A percentile compares a stretch with the other conserved stretches of the same genome.
phyloP scores from a whole-genome alignment of 2,329 filamentous ascomycete genomes.

The Colletotrichum sojae region DNA sequence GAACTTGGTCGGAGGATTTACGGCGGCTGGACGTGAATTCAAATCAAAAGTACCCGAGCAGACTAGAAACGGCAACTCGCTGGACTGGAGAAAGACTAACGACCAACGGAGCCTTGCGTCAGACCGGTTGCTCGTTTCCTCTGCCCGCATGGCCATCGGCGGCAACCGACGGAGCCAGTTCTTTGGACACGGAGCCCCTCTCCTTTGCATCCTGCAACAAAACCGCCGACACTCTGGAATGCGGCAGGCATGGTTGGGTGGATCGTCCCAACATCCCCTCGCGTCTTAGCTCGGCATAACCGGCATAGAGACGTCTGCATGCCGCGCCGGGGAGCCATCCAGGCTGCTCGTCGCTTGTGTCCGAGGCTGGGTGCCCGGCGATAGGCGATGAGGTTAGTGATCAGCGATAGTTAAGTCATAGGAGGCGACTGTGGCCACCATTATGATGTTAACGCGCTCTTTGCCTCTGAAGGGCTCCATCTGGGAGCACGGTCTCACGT shows the following conservation, averaged over 20 bases:
- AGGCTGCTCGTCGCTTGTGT: neutral
- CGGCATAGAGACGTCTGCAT: neutral
- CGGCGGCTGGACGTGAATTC: neutral
- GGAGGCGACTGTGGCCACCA: neutral
- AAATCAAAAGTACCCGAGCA: neutral
- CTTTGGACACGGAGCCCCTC: neutral
- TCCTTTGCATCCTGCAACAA: neutral
- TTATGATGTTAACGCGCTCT: too few relatives aligned
- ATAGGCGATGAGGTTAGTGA: neutral
- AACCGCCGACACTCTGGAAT: neutral
- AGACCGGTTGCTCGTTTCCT: neutral
- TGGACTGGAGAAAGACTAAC: neutral
- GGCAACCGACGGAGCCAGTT: neutral
- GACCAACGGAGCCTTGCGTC: neutral
- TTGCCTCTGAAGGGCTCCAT: too few relatives aligned
- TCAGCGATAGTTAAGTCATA: neutral
- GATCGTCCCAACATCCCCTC: neutral
- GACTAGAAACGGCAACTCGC: neutral
- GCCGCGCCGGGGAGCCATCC: neutral
- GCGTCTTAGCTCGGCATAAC: constrained; percentile 3
- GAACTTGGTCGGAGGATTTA: too few relatives aligned
- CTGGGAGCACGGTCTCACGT: too few relatives aligned
- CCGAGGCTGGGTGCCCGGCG: too few relatives aligned
- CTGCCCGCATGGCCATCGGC: neutral
- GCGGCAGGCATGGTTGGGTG: neutral